Evolutionary conservation across 768 basidiomycete species (phyloP).

Genomic region (Lentinula aciculospora): DNA sequence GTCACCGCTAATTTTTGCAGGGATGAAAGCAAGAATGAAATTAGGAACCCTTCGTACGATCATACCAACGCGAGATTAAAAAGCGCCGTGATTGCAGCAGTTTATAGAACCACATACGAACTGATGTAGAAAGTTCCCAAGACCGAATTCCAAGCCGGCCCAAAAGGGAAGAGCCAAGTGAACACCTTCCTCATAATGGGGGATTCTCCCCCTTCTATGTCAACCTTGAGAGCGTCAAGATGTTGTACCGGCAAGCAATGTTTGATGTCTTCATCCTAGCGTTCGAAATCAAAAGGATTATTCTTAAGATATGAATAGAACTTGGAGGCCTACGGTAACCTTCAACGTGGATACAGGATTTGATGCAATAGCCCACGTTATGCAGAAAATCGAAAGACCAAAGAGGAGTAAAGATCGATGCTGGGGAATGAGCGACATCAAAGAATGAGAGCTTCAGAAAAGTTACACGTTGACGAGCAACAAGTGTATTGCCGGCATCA

Average conservation of each 20-base stretch:
- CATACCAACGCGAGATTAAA: constrained; percentile 1
- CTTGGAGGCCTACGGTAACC: background rate
- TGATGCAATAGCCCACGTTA: background rate
- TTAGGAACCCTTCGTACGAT: constrained; percentile 68
- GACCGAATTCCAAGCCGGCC: constrained; percentile 85
- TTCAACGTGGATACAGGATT: background rate
- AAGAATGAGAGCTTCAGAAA: constrained; percentile 20
- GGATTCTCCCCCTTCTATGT: constrained; percentile 59
- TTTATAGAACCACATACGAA: constrained; percentile 54
- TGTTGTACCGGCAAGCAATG: constrained; percentile 32
- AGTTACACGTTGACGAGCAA: background rate
- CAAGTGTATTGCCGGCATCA: background rate
- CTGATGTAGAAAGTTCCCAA: constrained; percentile 95
- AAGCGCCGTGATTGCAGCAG: background rate
- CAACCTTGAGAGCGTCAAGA: constrained; percentile 54
- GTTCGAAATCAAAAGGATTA: background rate
- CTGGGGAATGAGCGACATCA: constrained; percentile 10
- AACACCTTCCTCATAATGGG: constrained; percentile 79
- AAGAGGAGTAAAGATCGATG: constrained; percentile 21
- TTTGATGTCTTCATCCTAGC: constrained; percentile 37
- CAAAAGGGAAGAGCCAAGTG: constrained; percentile 81
- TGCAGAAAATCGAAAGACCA: constrained; percentile 37
- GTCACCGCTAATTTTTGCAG: constrained; percentile 76
- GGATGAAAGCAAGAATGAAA: constrained; percentile 92
- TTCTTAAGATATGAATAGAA: background rate